These are phyloP conservation scores for Garcia nutans DNA, from an alignment of 345 rosid species.

Conservation along the genomic window DNA sequence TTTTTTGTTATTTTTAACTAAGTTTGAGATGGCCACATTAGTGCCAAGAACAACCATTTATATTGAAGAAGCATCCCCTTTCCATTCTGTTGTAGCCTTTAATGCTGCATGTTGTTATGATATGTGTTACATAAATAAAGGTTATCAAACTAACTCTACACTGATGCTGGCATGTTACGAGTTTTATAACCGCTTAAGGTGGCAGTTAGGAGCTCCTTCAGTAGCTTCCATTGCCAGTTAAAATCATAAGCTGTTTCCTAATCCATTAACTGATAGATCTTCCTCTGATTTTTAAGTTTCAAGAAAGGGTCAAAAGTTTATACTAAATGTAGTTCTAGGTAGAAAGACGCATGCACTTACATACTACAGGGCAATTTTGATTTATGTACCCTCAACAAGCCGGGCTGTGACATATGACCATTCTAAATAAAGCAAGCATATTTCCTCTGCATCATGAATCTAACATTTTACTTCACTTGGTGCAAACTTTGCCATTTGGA, in stretches of 20 bases:
- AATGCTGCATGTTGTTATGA: not conserved
- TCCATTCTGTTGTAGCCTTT: not conserved
- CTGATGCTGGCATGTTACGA: not conserved
- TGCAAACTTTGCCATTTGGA: not conserved
- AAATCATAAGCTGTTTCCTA: not conserved
- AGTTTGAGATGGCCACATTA: not conserved
- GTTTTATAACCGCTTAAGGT: not conserved
- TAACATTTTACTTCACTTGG: not conserved
- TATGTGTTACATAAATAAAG: not conserved
- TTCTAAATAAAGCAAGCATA: not conserved
- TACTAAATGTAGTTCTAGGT: not conserved
- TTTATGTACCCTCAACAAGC: not conserved
- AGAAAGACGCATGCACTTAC: not conserved
- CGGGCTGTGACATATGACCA: not conserved
- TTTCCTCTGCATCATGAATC: not conserved
- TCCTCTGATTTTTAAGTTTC: not conserved
- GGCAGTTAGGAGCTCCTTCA: not conserved
- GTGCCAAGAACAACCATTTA: slow-evolving; percentile 3
- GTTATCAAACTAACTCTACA: not conserved
- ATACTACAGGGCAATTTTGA: not conserved
- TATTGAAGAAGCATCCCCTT: not conserved
- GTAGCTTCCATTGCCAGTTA: not conserved
- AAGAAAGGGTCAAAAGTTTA: not conserved
- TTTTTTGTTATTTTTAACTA: not conserved
- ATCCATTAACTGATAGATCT: not conserved